Base-by-base conservation (phyloP, 2,329 filamentous ascomycete species). In the Colletotrichum sp. region DNA sequence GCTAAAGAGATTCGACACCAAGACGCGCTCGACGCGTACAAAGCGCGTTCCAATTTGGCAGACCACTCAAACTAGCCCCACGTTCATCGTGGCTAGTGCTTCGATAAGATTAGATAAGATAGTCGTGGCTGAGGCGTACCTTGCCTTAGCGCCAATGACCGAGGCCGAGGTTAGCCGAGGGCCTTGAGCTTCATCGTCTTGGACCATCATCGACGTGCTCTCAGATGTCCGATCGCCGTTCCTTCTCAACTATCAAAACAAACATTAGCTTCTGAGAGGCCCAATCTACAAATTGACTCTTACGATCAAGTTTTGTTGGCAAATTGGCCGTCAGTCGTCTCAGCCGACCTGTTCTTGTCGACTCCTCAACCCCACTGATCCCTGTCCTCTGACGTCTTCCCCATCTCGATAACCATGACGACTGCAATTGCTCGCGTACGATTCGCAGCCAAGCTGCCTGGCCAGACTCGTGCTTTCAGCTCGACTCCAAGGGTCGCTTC, bases 401-500 rank as follows among this genome's bases (percentile, higher is more conserved):
- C 39, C 52, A 62, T 36, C 44, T 67, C n/a, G 21, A 65, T 3
- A 72, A 59, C 30, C 28, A 78, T 78, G 77, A 62, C 76, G 64
- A 71, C 72, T 65, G 44, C 76, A 65, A 78, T 78, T 71, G 63
- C 72, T 34, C 66, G 76, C 36, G 44, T 71, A 34, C 76, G 72
- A 24, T 62, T 69, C 34, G 57, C 57, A 21, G 71, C 60, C 24
- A 75, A 72, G 52, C 69, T 85, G 62, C 78, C 82, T n/a, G 84
- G 85, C 70, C 87, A 88, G 76, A 79, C 84, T 70, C 87, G 94
- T 81, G 86, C 85, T 81, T 98, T 98, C 87, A 96, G 94, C 87
- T 93, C 92, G 39, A 92, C 91, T 52, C 85, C 92, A 60, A 87
- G 89, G 62, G 89, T 90, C 59, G 83, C 88, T 80, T 92, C 92